phyloP scores from a whole-genome alignment of 768 basidiomycete species.

The Pleurotus ostreatus region DNA sequence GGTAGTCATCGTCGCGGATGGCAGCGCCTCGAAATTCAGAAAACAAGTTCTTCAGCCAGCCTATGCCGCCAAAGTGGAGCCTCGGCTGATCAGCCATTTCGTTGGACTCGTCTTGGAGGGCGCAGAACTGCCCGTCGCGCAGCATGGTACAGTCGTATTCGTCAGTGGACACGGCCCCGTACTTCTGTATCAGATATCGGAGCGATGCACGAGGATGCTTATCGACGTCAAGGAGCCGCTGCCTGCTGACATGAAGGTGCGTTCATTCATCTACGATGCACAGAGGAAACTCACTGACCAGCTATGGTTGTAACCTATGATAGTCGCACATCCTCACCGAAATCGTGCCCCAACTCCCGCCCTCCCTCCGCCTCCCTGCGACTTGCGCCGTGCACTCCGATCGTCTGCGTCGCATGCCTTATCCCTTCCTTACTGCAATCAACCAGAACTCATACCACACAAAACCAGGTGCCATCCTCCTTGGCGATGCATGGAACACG shows the following conservation, averaged over 20 bases:
- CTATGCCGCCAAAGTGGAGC: conserved; percentile 29
- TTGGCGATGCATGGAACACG: conserved; percentile 99
- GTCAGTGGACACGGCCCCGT: conserved; percentile 83
- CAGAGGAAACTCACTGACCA: too few species aligned
- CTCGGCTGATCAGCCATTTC: conserved; percentile 72
- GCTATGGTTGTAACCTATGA: neutral
- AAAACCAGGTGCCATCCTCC: conserved; percentile 72
- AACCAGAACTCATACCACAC: conserved; percentile 49
- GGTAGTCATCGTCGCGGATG: conserved; percentile 87
- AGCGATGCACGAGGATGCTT: conserved; percentile 88
- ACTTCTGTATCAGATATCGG: conserved; percentile 86
- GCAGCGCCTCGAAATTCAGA: conserved; percentile 93
- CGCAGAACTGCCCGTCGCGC: conserved; percentile 64
- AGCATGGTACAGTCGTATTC: conserved; percentile 82
- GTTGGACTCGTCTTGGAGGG: conserved; percentile 83
- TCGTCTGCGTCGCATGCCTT: conserved; percentile 89
- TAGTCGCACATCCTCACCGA: conserved; percentile 68
- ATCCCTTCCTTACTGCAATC: conserved; percentile 83
- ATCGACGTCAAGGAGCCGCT: conserved; percentile 85
- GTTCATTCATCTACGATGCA: conserved; percentile 11
- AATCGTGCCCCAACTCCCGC: conserved; percentile 80
- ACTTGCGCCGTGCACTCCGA: conserved; percentile 65
- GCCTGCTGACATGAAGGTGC: conserved; percentile 76
- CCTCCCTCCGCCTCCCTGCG: conserved; percentile 61
- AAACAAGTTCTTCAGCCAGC: conserved; percentile 52